Conservation (phyloP, 805 yeast genomes). For the Metschnikowia henanensis region DNA sequence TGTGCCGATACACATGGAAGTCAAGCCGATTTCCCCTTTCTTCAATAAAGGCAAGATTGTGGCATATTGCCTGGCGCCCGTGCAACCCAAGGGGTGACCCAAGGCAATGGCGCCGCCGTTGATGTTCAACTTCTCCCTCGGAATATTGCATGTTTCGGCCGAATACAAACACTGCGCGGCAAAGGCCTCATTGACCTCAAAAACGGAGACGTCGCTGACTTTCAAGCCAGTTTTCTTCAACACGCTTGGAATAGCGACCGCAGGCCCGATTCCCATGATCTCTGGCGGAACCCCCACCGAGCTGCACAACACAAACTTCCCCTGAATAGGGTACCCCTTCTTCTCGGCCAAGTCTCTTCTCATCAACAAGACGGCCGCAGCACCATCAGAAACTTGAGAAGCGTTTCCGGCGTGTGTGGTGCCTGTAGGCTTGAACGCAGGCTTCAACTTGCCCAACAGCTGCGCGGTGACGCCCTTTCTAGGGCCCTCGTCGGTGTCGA, state of each 20-base stretch:
- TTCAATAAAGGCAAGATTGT: conserved; percentile 80
- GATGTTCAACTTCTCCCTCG: conserved; percentile 52
- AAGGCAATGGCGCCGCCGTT: conserved; percentile 96
- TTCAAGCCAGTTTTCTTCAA: conserved; percentile 60
- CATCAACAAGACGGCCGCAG: conserved; percentile 84
- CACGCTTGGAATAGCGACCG: conserved; percentile 87
- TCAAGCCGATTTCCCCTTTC: conserved; percentile 81
- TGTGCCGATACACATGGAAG: conserved; percentile 97
- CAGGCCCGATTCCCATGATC: conserved; percentile 98
- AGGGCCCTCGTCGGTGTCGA: conserved; percentile 85
- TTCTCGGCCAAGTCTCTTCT: conserved; percentile 82
- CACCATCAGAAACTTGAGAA: conserved; percentile 95
- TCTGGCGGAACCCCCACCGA: conserved; percentile 95
- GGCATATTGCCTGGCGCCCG: conserved; percentile 89
- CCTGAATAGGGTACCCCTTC: conserved; percentile 70
- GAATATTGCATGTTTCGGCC: conserved; percentile 63
- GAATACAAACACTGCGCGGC: conserved; percentile 92
- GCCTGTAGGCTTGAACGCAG: conserved; percentile 86
- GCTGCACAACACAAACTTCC: conserved; percentile 75
- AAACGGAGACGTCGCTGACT: conserved; percentile 67
- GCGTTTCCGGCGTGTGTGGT: conserved; percentile 95
- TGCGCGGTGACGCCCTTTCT: conserved; percentile 81
- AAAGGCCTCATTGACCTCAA: conserved; percentile 94
- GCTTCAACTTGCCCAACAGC: conserved; percentile 70
- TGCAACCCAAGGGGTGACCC: conserved; percentile 76